A percentile compares a stretch with the other conserved stretches of the same genome.
Evolutionary conservation across 202 grass and related monocot genomes (phyloP).

Genomic region (Setaria viridis): DNA sequence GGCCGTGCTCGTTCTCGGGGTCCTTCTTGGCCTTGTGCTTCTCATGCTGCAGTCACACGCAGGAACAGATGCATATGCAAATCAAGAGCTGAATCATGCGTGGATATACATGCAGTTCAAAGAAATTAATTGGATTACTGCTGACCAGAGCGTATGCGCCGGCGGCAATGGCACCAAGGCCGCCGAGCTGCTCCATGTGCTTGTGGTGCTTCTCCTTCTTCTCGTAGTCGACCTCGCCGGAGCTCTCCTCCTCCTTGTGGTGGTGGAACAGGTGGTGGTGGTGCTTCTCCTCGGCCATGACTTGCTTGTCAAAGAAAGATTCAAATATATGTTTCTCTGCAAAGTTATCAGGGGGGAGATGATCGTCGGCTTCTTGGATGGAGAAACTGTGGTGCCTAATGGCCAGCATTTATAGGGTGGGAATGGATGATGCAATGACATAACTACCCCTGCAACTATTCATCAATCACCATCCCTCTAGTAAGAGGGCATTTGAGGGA

Average conservation of each 20-base stretch:
- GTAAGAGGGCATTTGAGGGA: no score
- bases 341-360: background rate
- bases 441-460: background rate
- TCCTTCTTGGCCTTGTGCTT: constrained; percentile 47
- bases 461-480: no score
- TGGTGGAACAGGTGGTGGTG: constrained; percentile 55
- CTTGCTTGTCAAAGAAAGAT: background rate
- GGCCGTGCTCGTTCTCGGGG: constrained; percentile 36
- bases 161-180: constrained; percentile 44
- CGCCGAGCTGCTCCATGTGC: constrained; percentile 53
- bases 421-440: background rate
- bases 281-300: constrained; percentile 51
- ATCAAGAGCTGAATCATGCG: background rate
- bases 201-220: constrained; percentile 68
- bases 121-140: background rate
- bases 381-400: background rate
- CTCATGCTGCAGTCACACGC: constrained; percentile 20
- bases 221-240: constrained; percentile 43
- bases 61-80: background rate
- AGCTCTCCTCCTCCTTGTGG: constrained; percentile 51
- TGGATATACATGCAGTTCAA: background rate
- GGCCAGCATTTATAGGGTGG: background rate
- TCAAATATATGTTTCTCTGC: background rate
- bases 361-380: background rate
- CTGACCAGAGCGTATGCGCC: constrained; percentile 58